Percentiles rank a stretch among this genome's conserved stretches.
Conservation (phyloP, 768 basidiomycete species). For the Hysterangium stoloniferum region DNA sequence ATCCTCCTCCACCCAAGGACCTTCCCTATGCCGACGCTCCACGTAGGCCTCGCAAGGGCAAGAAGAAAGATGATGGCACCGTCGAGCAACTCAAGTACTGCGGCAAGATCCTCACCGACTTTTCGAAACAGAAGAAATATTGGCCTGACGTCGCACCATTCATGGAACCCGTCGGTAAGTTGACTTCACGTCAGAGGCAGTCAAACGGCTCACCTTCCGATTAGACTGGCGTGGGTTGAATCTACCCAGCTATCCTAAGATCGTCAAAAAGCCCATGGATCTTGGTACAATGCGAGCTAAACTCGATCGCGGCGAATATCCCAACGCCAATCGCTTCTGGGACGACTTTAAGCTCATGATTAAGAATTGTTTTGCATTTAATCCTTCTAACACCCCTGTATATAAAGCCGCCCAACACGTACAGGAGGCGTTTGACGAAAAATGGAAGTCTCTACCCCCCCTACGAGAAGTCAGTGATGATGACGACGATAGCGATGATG, state of each 20-base stretch:
- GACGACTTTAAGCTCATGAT: slow-evolving; percentile 94
- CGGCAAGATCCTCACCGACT: slow-evolving; percentile 59
- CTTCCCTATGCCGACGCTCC: slow-evolving; percentile 73
- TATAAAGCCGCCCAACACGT: slow-evolving; percentile 80
- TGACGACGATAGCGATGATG: slow-evolving; percentile 51
- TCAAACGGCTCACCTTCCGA: slow-evolving; percentile 6
- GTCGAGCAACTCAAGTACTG: slow-evolving; percentile 84
- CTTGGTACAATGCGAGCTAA: slow-evolving; percentile 81
- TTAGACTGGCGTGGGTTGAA: slow-evolving; percentile 72
- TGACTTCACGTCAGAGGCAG: slow-evolving; percentile 1
- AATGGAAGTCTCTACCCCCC: slow-evolving; percentile 75
- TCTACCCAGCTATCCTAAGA: slow-evolving; percentile 77
- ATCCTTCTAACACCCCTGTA: slow-evolving; percentile 81
- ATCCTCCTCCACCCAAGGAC: slow-evolving; percentile 91
- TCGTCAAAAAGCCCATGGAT: slow-evolving; percentile 96
- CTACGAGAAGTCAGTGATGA: slow-evolving; percentile 44
- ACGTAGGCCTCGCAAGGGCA: slow-evolving; percentile 58
- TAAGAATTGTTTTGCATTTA: slow-evolving; percentile 88
- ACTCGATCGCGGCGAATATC: slow-evolving; percentile 70
- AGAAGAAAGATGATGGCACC: slow-evolving; percentile 54
- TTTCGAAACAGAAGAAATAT: slow-evolving; percentile 69
- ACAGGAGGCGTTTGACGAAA: slow-evolving; percentile 86
- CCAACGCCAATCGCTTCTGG: slow-evolving; percentile 72
- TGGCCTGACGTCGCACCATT: slow-evolving; percentile 71
- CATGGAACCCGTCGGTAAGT: slow-evolving; percentile 89